Evolutionary conservation across 371 early-diverging fungal species (phyloP), one percentile per base, ranked within the genome.

Genomic region (Mortierella sp.): DNA sequence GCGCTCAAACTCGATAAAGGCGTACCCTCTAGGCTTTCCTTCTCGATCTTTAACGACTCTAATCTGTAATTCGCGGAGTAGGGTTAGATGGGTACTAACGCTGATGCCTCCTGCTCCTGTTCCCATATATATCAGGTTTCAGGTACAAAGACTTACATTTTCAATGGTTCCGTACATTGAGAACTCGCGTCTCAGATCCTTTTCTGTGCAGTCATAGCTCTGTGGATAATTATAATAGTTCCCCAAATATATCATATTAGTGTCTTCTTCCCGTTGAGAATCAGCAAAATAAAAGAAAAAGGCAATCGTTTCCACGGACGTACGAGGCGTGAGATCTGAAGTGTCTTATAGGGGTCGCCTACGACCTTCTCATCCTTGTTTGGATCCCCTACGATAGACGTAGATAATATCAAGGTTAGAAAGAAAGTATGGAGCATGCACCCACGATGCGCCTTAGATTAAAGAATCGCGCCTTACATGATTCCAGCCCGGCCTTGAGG

Each of bases 1-100:
- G 65, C 94, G 88, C 75, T 96, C 97, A 83, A 89, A 98, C 85
- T 98, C 99, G 71, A 98, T 90, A 81, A 98, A 98, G 1, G 97
- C 98, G 77, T 98, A 98, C 50, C 98, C 97, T 69, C 95, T 92
- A 15, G 95, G 90, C 71, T 94, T 91, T 4, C 90, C 89, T 1
- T 88, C 84, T 72, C 79, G 67, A 61, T 91, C 89, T 64, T 87
- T 86, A 21, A 96, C 93, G 69, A 97, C 89, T 60, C 91, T 88
- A 45, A 96, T 82, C 95, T 95, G 80, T 15, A 70, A 63, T 16
- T 57, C 58, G 22, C 11, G 32, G 3, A 57, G 19, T 3, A n/a
- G 4, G 7, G 50, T 50, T 50, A 50, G 50, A 2, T 50, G 16
- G 7, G 50, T 50, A 7, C 50, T n/a, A n/a, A n/a, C 8, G n/a